Percentiles rank a stretch among this genome's conserved stretches.
phyloP scores from a whole-genome alignment of 306 rosid genomes.

The Erythrophleum fordii region DNA sequence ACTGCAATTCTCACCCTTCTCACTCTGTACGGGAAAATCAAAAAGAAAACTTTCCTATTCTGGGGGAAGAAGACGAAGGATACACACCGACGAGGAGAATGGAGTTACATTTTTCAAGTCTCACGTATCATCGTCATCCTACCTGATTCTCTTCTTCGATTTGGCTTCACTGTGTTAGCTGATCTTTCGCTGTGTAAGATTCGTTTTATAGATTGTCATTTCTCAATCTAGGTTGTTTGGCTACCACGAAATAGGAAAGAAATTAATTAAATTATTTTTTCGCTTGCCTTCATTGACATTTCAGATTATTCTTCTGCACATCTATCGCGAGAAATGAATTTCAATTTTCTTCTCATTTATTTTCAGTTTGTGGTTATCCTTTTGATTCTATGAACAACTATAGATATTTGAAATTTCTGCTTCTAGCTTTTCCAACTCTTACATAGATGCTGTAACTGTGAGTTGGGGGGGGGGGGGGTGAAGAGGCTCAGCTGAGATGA shows the following conservation, averaged over 20 bases:
- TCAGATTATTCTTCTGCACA: not conserved
- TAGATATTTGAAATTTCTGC: not conserved
- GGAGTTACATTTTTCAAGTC: slow-evolving; percentile 20
- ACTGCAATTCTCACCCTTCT: not conserved
- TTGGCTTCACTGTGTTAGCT: slow-evolving; percentile 45
- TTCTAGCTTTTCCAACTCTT: not conserved
- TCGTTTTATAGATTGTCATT: slow-evolving; percentile 18
- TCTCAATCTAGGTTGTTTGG: slow-evolving; percentile 10
- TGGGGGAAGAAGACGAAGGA: slow-evolving; percentile 6
- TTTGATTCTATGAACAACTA: not conserved
- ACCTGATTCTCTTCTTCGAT: slow-evolving; percentile 41
- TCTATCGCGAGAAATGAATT: not conserved
- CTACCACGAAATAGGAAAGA: not conserved
- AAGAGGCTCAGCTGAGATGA: slow-evolving; percentile 3
- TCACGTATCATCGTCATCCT: slow-evolving; percentile 33
- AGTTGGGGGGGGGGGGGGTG: too few species aligned
- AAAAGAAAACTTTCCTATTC: slow-evolving; percentile 22
- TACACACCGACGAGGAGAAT: not conserved
- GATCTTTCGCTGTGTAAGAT: slow-evolving; percentile 20
- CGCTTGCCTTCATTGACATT: slow-evolving; percentile 13
- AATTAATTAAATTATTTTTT: slow-evolving; percentile 1
- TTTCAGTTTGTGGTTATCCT: not conserved
- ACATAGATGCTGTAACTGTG: not conserved
- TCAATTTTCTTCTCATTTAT: not conserved
- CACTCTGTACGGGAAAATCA: not conserved